phyloP scores from a whole-genome alignment of 2,329 filamentous ascomycete species.

The Aotearoamyces nothofagi region DNA sequence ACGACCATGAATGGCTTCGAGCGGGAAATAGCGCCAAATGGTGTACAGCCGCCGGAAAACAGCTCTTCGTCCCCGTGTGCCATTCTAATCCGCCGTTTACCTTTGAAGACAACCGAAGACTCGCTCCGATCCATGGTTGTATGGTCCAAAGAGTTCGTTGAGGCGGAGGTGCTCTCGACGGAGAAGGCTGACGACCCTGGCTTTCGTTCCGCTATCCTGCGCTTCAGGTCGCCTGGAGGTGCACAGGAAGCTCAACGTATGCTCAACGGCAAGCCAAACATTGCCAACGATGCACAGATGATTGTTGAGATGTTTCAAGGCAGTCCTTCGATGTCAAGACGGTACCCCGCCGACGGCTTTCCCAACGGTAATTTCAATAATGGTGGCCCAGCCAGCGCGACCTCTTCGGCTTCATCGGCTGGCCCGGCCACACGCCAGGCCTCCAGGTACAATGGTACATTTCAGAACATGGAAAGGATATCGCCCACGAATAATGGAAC shows the following conservation, averaged over 20 bases:
- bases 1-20: slow-evolving; percentile 17
- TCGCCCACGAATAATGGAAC: slow-evolving; percentile 40
- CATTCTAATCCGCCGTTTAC: slow-evolving; percentile 38
- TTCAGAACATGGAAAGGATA: slow-evolving; percentile 26
- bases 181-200: slow-evolving; percentile 33
- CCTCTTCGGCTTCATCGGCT: slow-evolving; percentile 25
- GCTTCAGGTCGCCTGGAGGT: slow-evolving; percentile 34
- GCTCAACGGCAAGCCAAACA: slow-evolving; percentile 38
- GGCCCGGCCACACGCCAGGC: slow-evolving; percentile 15
- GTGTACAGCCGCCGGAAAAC: slow-evolving; percentile 7
- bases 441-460: slow-evolving; percentile 42
- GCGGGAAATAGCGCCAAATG: slow-evolving; percentile 10
- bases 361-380: slow-evolving; percentile 23
- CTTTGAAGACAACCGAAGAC: slow-evolving; percentile 36
- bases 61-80: slow-evolving; percentile 18
- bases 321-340: slow-evolving; percentile 22
- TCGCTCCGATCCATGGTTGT: slow-evolving; percentile 40
- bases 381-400: slow-evolving; percentile 22
- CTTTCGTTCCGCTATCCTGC: slow-evolving; percentile 35
- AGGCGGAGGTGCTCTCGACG: slow-evolving; percentile 32
- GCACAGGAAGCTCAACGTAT: slow-evolving; percentile 40
- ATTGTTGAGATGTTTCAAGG: slow-evolving; percentile 39
- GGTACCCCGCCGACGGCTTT: slow-evolving; percentile 34
- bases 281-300: slow-evolving; percentile 33
- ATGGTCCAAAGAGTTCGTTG: slow-evolving; percentile 38